A percentile compares a stretch with the other conserved stretches of the same genome.
Evolutionary conservation across 352 stramenopile species (phyloP).

Genomic region (Globisporangium splendens): DNA sequence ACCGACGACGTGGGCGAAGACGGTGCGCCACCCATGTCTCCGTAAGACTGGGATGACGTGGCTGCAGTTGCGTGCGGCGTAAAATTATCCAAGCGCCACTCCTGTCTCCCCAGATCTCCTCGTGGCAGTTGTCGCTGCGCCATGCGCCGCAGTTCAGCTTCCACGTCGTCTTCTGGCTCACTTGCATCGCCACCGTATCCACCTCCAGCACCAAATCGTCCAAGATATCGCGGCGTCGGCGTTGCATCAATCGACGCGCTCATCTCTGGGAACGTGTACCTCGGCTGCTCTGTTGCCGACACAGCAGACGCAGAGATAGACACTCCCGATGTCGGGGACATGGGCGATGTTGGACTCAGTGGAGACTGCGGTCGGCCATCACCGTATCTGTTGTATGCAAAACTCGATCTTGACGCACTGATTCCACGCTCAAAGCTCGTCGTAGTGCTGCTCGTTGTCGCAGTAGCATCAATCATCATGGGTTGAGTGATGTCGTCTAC

Average conservation of each 20-base stretch:
- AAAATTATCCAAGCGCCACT: conserved; percentile 75
- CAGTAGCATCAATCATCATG: conserved; percentile 3
- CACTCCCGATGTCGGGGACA: conserved; percentile 64
- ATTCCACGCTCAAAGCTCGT: not conserved
- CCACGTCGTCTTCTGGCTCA: conserved; percentile 63
- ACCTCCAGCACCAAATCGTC: conserved; percentile 28
- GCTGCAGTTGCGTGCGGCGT: conserved; percentile 16
- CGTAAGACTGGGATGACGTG: conserved; percentile 13
- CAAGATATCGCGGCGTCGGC: conserved; percentile 72
- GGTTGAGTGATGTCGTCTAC: conserved; percentile 7
- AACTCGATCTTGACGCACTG: not conserved
- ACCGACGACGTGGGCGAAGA: conserved; percentile 44
- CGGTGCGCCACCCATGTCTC: conserved; percentile 15
- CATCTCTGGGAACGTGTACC: conserved; percentile 73
- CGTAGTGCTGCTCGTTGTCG: not conserved
- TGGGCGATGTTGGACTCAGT: conserved; percentile 41
- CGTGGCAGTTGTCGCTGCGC: conserved; percentile 72
- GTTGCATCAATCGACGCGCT: conserved; percentile 79
- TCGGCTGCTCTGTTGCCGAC: conserved; percentile 71
- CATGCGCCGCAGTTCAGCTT: conserved; percentile 74
- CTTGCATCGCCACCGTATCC: conserved; percentile 12
- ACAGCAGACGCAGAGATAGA: conserved; percentile 78
- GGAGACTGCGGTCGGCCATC: conserved; percentile 22
- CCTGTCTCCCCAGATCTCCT: conserved; percentile 68
- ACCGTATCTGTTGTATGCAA: conserved; percentile 6